Percentiles rank a stretch among this genome's conserved stretches.
phyloP scores from a whole-genome alignment of 2,329 filamentous ascomycete species.

The Fusarium sp. region DNA sequence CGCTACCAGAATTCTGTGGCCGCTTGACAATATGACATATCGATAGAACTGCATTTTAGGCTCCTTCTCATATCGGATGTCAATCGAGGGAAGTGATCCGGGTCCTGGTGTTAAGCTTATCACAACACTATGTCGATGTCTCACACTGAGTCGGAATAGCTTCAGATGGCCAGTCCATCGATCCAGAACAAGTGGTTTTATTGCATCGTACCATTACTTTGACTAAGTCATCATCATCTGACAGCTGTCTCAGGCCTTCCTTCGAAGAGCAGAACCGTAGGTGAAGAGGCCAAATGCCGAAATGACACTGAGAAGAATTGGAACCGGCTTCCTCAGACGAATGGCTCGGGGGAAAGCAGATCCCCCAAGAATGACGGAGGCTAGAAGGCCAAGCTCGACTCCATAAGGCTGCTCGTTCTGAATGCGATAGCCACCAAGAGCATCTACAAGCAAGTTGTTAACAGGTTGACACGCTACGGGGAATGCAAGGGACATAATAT shows the following conservation, averaged over 20 bases:
- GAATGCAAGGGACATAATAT: background rate
- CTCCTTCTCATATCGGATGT: background rate
- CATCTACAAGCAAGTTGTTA: constrained; percentile 59
- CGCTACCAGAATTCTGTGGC: background rate
- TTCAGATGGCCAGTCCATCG: background rate
- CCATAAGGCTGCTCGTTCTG: constrained; percentile 81
- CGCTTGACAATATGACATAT: background rate
- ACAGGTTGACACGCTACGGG: background rate
- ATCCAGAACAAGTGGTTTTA: background rate
- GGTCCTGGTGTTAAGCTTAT: background rate
- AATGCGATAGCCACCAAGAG: constrained; percentile 83
- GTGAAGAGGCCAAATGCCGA: background rate
- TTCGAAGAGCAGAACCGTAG: background rate
- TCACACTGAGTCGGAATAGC: background rate
- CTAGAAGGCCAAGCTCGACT: constrained; percentile 87
- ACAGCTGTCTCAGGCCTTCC: background rate
- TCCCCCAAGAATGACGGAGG: constrained; percentile 59
- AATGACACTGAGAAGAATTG: background rate
- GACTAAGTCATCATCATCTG: background rate
- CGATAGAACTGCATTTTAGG: background rate
- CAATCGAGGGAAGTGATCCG: background rate
- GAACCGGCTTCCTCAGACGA: background rate
- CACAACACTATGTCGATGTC: background rate
- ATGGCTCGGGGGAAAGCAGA: background rate
- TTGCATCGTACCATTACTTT: background rate